A percentile compares a stretch with the other conserved stretches of the same genome.
phyloP scores from a whole-genome alignment of 164 flowering plant species.

The Annona squamosa region DNA sequence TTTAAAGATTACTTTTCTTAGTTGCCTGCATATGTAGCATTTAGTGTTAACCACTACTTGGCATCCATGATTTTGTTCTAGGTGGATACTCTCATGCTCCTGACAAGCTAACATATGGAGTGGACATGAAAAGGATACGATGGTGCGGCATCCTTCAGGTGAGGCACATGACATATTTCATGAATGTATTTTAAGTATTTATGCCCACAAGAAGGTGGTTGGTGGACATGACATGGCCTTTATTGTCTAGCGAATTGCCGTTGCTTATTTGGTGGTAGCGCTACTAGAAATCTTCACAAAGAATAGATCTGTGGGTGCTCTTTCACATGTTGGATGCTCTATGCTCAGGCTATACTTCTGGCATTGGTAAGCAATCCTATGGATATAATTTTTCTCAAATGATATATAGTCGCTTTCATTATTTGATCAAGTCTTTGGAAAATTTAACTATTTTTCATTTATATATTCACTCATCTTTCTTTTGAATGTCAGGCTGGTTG shows the following conservation, averaged over 20 bases:
- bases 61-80: conserved; percentile 17
- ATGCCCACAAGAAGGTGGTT: not conserved
- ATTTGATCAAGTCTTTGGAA: not conserved
- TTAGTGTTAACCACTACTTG: not conserved
- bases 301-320: conserved; percentile 20
- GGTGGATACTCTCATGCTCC: conserved; percentile 91
- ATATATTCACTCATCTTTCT: too few relatives aligned
- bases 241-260: conserved; percentile 69
- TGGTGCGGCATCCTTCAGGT: conserved; percentile 97
- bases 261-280: conserved; percentile 67
- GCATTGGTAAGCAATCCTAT: conserved; percentile 57
- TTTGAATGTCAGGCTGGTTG: conserved; percentile 50
- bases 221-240: conserved; percentile 1
- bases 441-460: not conserved
- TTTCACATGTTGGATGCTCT: conserved; percentile 28
- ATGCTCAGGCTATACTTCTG: conserved; percentile 49
- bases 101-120: conserved; percentile 74
- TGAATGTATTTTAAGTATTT: not conserved
- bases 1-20: not conserved
- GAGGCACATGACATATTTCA: conserved; percentile 1
- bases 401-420: not conserved
- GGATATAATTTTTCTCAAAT: not conserved
- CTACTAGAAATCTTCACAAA: conserved; percentile 55
- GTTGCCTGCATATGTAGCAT: too few relatives aligned
- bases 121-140: conserved; percentile 64